Evolutionary conservation across 495 filamentous ascomycete genomes (phyloP).

Genomic region (Friedmanniomyces endolithicus): DNA sequence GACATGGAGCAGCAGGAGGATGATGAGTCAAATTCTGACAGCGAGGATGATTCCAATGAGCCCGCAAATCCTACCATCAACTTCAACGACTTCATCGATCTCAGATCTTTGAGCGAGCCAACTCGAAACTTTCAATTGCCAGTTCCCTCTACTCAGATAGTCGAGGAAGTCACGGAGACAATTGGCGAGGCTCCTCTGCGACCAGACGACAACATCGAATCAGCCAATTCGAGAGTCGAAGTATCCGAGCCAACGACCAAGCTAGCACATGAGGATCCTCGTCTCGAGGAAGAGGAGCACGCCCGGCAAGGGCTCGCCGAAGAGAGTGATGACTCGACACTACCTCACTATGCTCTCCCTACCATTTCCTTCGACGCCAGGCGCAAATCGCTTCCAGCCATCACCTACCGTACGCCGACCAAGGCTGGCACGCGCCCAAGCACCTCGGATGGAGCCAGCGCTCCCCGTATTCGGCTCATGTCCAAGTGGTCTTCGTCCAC

Average conservation of each 20-base stretch:
- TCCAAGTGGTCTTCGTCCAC: background rate
- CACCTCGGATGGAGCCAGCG: constrained; percentile 19
- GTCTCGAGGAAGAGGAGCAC: background rate
- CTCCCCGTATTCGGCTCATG: constrained; percentile 1
- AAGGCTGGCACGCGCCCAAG: constrained; percentile 6
- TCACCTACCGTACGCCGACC: constrained; percentile 5
- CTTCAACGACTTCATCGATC: constrained; percentile 18
- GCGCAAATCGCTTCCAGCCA: constrained; percentile 18
- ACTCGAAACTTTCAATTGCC: background rate
- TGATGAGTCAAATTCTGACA: background rate
- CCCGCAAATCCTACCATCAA: constrained; percentile 6
- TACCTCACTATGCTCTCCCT: constrained; percentile 17
- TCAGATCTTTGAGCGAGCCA: constrained; percentile 12
- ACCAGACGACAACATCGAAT: background rate
- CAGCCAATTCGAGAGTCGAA: background rate
- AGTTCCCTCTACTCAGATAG: background rate
- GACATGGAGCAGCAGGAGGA: background rate
- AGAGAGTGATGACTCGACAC: background rate
- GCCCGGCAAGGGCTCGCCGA: background rate
- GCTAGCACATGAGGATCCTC: background rate
- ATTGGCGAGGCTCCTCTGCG: background rate
- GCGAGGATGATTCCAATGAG: background rate
- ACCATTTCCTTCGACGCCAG: constrained; percentile 17
- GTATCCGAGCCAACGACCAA: background rate
- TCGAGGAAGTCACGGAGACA: background rate